Evolutionary conservation across 2,329 filamentous ascomycete genomes (phyloP), one percentile per base, ranked within the genome.

Genomic region (Bisporella sp.): DNA sequence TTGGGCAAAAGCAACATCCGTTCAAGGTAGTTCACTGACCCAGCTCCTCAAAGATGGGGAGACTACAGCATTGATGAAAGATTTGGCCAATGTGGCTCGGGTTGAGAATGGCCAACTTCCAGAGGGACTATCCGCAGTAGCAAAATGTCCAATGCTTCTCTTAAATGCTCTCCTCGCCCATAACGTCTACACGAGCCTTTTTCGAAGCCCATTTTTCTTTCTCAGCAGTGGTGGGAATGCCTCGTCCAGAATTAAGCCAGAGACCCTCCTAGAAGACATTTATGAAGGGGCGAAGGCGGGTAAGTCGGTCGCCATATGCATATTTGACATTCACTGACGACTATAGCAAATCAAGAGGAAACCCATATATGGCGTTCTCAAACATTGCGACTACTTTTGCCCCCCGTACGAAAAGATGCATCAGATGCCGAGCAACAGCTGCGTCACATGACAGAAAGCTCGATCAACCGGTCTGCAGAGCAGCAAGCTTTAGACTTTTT

Each of bases 291-390:
- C 48, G 35, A n/a, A 48, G 41, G 9, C 35, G 9, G n/a, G 50
- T 57, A 53, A 53, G 50, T 52, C 5, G 11, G 13, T 45, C 41
- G 3, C 6, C n/a, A 31, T 6, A 32, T 28, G 2, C 9, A 11
- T 40, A 47, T 9, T 29, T 28, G 13, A 12, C 13, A 35, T 8
- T 12, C 8, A 8, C 45, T 46, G 21, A 52, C 31, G 29, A 5
- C 6, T 41, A 21, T 43, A 59, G 57, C 49, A 41, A 58, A 50
- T 42, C 12, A 40, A 40, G 28, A 50, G 48, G 53, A 60, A 31
- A 52, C 57, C 4, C 51, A 57, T 52, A 35, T 48, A 2, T 58
- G 57, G 56, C 53, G 57, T 12, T 57, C 56, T 21, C 46, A 57
- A 31, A 56, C 52, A 5, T 35, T 60, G 7, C 37, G 54, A 48